Evolutionary conservation across 169 alveolate species (phyloP).

Genomic region (Cryptosporidium bovis): DNA sequence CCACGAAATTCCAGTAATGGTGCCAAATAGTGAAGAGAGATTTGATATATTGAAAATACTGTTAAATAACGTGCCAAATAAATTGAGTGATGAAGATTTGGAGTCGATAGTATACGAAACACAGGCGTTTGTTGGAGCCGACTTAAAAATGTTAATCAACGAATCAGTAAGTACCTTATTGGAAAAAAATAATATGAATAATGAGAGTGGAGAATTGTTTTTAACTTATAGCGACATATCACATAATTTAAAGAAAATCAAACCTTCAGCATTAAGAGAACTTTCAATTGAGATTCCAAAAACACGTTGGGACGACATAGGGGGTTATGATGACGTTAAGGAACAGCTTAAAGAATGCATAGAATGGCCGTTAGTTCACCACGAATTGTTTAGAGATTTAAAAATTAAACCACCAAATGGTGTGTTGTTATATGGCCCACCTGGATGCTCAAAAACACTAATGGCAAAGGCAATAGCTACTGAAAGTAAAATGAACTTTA

Average conservation of each 20-base stretch:
- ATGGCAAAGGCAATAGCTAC: conserved; percentile 99
- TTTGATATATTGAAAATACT: conserved; percentile 84
- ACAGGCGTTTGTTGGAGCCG: conserved; percentile 90
- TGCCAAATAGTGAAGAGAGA: conserved; percentile 93
- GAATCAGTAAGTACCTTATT: conserved; percentile 74
- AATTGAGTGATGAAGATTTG: conserved; percentile 75
- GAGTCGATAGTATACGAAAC: conserved; percentile 79
- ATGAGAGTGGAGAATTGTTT: neutral
- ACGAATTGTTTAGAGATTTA: conserved; percentile 87
- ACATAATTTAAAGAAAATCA: conserved; percentile 69
- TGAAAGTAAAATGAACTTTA: conserved; percentile 96
- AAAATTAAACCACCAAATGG: conserved; percentile 95
- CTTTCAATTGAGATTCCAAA: conserved; percentile 93
- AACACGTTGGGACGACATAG: conserved; percentile 97
- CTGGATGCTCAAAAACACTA: conserved; percentile 99
- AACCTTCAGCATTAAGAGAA: conserved; percentile 81
- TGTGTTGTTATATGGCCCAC: conserved; percentile 99
- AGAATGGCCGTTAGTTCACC: conserved; percentile 97
- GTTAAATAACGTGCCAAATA: conserved; percentile 78
- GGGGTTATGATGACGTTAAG: conserved; percentile 97
- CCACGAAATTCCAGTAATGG: conserved; percentile 91
- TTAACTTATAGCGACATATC: conserved; percentile 65
- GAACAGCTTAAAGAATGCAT: conserved; percentile 93
- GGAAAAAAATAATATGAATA: neutral
- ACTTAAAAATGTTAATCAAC: conserved; percentile 81